Conservation (phyloP, 768 basidiomycete species). For the Russula brevipes region DNA sequence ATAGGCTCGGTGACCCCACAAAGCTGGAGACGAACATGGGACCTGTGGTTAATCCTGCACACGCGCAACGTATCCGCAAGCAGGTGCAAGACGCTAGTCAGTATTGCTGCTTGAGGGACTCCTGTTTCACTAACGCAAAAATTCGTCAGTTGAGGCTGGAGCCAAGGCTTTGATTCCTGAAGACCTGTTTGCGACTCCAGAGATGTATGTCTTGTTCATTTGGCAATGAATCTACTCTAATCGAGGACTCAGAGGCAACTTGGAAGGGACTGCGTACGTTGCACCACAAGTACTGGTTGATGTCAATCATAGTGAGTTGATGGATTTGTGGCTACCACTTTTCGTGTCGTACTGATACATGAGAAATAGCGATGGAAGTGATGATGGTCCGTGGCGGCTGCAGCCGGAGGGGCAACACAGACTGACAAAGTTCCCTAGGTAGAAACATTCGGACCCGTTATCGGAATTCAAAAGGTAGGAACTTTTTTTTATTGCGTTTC, state of each 20-base stretch:
- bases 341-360: slow-evolving; percentile 12
- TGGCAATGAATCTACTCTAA: not conserved
- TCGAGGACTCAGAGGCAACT: not conserved
- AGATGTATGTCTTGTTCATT: slow-evolving; percentile 44
- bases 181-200: slow-evolving; percentile 59
- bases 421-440: slow-evolving; percentile 39
- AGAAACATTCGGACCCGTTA: slow-evolving; percentile 89
- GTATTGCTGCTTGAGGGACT: slow-evolving; percentile 23
- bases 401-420: slow-evolving; percentile 2
- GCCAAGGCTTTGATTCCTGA: slow-evolving; percentile 73
- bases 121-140: not conserved
- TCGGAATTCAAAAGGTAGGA: slow-evolving; percentile 85
- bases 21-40: slow-evolving; percentile 72
- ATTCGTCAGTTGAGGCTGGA: slow-evolving; percentile 57
- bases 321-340: not conserved
- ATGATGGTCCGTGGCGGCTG: slow-evolving; percentile 61
- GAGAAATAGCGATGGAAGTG: slow-evolving; percentile 72
- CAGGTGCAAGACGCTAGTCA: slow-evolving; percentile 81
- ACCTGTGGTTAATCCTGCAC: slow-evolving; percentile 86
- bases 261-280: slow-evolving; percentile 69
- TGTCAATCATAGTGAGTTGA: slow-evolving; percentile 75
- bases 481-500: not conserved
- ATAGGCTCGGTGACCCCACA: slow-evolving; percentile 85
- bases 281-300: slow-evolving; percentile 87
- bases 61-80: slow-evolving; percentile 78